A percentile compares a stretch with the other conserved stretches of the same genome.
These are phyloP conservation scores for Rhodamnia rubescens DNA, from an alignment of 345 rosid species.

Conservation along the genomic window DNA sequence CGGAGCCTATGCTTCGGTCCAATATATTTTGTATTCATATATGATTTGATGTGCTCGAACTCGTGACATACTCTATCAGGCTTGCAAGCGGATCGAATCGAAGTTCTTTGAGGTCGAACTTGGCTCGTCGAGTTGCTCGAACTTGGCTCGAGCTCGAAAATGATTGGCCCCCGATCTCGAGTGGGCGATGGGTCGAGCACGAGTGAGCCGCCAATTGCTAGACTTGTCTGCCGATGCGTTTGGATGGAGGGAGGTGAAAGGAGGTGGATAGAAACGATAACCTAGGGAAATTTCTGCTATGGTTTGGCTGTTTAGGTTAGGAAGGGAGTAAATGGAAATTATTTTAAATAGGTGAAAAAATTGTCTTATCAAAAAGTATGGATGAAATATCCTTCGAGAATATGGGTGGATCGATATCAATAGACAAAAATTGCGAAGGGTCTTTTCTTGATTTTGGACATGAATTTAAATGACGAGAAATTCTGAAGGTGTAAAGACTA, in stretches of 20 bases:
- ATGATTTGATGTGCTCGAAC: background rate
- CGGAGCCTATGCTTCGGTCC: background rate
- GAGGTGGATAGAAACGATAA: background rate
- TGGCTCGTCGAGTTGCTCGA: no score
- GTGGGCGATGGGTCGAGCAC: background rate
- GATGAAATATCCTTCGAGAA: no score
- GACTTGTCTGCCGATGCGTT: rapidly evolving
- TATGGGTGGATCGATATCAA: no score
- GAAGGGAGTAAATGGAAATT: background rate
- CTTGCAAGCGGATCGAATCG: background rate
- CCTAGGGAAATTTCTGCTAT: background rate
- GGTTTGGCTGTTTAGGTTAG: background rate
- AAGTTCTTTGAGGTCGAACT: no score
- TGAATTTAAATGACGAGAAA: no score
- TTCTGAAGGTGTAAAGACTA: no score
- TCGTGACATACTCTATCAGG: no score
- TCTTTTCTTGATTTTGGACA: no score
- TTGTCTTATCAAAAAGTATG: background rate
- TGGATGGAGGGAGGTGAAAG: background rate
- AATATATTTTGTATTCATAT: no score
- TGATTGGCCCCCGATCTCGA: background rate
- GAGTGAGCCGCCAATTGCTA: background rate
- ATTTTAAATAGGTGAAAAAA: background rate
- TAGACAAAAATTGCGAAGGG: no score
- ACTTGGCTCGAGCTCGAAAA: no score